Base-by-base conservation (phyloP, 1,284 basidiomycete genomes). In the Leccinum subrobustum region DNA sequence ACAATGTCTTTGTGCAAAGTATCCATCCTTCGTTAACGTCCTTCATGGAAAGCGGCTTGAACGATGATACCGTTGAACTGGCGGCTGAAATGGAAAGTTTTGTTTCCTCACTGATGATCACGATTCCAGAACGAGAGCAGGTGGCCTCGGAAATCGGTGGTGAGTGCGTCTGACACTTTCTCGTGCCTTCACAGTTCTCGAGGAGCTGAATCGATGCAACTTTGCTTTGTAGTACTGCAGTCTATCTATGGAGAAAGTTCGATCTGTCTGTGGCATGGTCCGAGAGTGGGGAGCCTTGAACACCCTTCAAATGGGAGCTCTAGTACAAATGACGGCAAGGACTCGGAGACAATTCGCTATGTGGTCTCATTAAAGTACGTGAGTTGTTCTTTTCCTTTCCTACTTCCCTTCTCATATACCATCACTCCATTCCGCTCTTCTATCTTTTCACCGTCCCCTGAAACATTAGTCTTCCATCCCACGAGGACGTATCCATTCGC, bases 171-270 rank as follows among this genome's bases (percentile, higher is more conserved):
- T 33, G n/a, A 29, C 53, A 39, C 37, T 16, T 39, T 52, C 18
- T 12, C 18, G 44, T 50, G 23, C 48, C 18, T 7, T 47, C 18
- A 12, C 6, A 47, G 18, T 7, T 12, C 11, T 18, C 11, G 11
- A 44, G 11, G 42, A 44, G 4, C 47, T 60, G 53, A 31, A 47
- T 47, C 29, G 54, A 37, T 33, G 6, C 27, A 42, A 29, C 37
- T 50, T 64, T 62, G 51, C 60, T 33, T 14, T 63, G 39, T 71
- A 90, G 92, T 92, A 16, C 79, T 96, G 6, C 85, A 87, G 67
- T 91, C 92, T 14, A 96, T 96, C 70, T 95, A 95, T 69, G 90
- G 91, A 33, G 84, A 89, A 14, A 77, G 83, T 29, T 77, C 86
- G 6, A 78, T 94, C 31, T 78, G 76, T 18, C 70, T 85, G 27